Evolutionary conservation across 192 early-diverging fungal species (phyloP).

Genomic region (Rhizoclosmatium globosum): DNA sequence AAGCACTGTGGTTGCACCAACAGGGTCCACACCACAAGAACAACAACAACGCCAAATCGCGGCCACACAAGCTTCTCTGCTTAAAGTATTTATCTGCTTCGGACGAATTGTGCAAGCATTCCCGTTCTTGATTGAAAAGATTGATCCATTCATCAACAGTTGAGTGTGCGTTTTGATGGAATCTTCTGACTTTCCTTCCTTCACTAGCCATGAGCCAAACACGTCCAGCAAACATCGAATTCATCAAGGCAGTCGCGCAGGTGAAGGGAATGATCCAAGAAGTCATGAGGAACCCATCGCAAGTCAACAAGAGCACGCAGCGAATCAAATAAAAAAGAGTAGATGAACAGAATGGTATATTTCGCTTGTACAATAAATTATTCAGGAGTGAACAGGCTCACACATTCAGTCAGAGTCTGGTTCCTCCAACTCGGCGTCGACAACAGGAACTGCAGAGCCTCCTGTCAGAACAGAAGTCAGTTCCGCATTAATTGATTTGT

Average conservation of each 20-base stretch:
- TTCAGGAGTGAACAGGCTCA: not conserved
- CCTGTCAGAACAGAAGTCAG: not conserved
- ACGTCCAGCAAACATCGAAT: not conserved
- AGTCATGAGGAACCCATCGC: not conserved
- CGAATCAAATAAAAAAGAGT: not conserved
- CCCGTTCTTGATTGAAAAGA: slow-evolving; percentile 14
- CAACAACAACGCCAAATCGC: not conserved
- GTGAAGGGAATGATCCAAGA: not conserved
- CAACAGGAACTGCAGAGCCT: not conserved
- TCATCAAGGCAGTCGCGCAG: not conserved
- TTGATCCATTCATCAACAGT: slow-evolving; percentile 10
- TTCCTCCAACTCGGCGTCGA: not conserved
- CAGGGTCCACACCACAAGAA: not conserved
- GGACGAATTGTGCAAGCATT: slow-evolving; percentile 21
- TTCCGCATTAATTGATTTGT: not conserved
- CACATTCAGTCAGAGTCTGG: not conserved
- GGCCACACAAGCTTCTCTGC: not conserved
- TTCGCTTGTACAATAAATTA: not conserved
- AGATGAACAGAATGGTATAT: not conserved
- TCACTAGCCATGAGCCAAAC: not conserved
- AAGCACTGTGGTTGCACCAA: not conserved
- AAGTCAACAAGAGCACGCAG: slow-evolving; percentile 10
- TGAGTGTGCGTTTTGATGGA: not conserved
- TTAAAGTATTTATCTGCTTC: slow-evolving; percentile 18
- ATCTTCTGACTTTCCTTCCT: not conserved